These are phyloP conservation scores for Thamnidium elegans DNA, from an alignment of 192 early-diverging fungal species.

Conservation along the genomic window DNA sequence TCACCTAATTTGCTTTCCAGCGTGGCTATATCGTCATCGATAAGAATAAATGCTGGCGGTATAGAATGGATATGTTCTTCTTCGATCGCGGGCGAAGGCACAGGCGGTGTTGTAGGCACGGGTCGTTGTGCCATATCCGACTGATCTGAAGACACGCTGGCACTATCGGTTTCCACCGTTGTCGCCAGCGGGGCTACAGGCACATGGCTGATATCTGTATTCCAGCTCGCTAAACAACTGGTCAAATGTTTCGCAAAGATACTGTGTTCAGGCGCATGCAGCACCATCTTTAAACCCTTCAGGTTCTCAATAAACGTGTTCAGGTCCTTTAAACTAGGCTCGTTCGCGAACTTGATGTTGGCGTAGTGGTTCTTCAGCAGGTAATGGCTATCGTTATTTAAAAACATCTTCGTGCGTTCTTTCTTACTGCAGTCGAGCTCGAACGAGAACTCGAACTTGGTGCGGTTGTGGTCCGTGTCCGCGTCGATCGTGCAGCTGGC, in stretches of 20 bases:
- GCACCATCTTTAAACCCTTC: slow-evolving; percentile 40
- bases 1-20: slow-evolving; percentile 47
- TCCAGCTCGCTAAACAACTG: slow-evolving; percentile 51
- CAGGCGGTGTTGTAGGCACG: background rate
- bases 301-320: slow-evolving; percentile 39
- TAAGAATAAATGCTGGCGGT: slow-evolving; percentile 52
- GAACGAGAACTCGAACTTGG: slow-evolving; percentile 23
- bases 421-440: slow-evolving; percentile 16
- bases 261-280: slow-evolving; percentile 51
- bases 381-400: slow-evolving; percentile 1
- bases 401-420: slow-evolving; percentile 1
- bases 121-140: background rate
- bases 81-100: slow-evolving; percentile 31
- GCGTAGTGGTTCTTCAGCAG: slow-evolving; percentile 24
- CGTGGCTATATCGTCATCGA: slow-evolving; percentile 54
- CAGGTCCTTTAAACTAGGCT: slow-evolving; percentile 52
- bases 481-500: background rate
- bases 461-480: slow-evolving; percentile 9
- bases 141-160: background rate
- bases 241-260: slow-evolving; percentile 53
- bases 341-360: slow-evolving; percentile 39
- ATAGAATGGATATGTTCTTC: slow-evolving; percentile 31
- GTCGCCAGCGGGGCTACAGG: slow-evolving; percentile 14
- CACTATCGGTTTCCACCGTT: no score
- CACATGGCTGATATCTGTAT: slow-evolving; percentile 46